Evolutionary conservation across 495 filamentous ascomycete genomes (phyloP).

Genomic region (Lophiostoma macrostomum): DNA sequence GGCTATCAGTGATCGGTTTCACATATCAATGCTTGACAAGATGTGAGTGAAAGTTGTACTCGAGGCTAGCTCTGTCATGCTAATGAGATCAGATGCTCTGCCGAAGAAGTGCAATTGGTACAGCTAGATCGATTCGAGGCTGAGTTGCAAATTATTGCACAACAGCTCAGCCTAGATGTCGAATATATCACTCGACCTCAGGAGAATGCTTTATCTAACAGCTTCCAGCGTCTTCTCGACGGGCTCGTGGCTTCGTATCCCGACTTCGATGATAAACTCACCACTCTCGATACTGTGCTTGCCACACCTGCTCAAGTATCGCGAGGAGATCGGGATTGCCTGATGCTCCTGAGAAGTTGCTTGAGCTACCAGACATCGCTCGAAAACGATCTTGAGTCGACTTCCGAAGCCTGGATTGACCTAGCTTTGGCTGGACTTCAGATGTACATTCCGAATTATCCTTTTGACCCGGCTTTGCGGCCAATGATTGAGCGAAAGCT

Average conservation of each 20-base stretch:
- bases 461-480: constrained; percentile 80
- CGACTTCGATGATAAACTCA: no score
- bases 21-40: constrained; percentile 55
- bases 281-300: no score
- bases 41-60: constrained; percentile 37
- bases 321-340: no score
- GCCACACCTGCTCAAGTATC: no score
- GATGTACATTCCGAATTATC: constrained; percentile 80
- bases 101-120: constrained; percentile 54
- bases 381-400: background rate
- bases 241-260: constrained; percentile 14
- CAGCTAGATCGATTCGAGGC: constrained; percentile 63
- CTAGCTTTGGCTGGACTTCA: constrained; percentile 46
- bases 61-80: no score
- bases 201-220: constrained; percentile 5
- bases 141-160: constrained; percentile 61
- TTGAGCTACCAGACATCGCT: background rate
- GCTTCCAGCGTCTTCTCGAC: background rate
- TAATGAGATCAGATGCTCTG: no score
- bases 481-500: constrained; percentile 68
- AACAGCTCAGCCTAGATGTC: no score
- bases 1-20: constrained; percentile 54
- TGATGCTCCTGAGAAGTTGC: background rate
- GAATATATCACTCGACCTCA: constrained; percentile 35
- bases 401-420: constrained; percentile 52